Conservation (phyloP, 345 rosid species). For the Hibiscus syriacus region DNA sequence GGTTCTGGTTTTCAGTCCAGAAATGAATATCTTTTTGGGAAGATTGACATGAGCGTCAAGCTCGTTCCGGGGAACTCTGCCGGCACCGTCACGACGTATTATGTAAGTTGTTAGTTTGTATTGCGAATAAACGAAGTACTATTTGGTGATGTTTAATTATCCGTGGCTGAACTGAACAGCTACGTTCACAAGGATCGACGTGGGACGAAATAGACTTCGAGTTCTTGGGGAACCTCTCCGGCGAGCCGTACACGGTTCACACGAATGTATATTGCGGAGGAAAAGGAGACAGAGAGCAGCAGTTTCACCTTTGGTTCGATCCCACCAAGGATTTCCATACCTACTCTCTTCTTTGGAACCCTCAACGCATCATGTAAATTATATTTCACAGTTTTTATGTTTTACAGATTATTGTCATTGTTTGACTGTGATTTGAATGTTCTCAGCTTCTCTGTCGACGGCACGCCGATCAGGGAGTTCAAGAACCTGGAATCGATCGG, state of each 20-base stretch:
- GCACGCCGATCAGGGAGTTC: slow-evolving; percentile 60
- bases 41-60: slow-evolving; percentile 46
- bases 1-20: slow-evolving; percentile 56
- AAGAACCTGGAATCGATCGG: slow-evolving; percentile 49
- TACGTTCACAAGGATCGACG: slow-evolving; percentile 45
- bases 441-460: slow-evolving; percentile 45
- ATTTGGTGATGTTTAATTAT: too few relatives aligned
- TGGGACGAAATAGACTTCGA: slow-evolving; percentile 73
- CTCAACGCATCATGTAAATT: slow-evolving; percentile 43
- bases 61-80: slow-evolving; percentile 58
- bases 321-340: slow-evolving; percentile 59
- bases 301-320: slow-evolving; percentile 58
- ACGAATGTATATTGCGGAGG: slow-evolving; percentile 54
- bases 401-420: too few relatives aligned
- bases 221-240: slow-evolving; percentile 55
- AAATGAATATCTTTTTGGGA: slow-evolving; percentile 44
- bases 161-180: slow-evolving; percentile 24
- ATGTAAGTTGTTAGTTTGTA: neutral
- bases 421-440: neutral
- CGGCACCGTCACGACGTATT: slow-evolving; percentile 53
- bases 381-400: too few relatives aligned
- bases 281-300: slow-evolving; percentile 59
- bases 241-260: slow-evolving; percentile 60
- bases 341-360: slow-evolving; percentile 57
- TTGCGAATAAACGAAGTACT: too few relatives aligned